These are phyloP conservation scores for Papiliotrema flavescens DNA, from an alignment of 1,284 basidiomycete genomes.

Conservation along the genomic window DNA sequence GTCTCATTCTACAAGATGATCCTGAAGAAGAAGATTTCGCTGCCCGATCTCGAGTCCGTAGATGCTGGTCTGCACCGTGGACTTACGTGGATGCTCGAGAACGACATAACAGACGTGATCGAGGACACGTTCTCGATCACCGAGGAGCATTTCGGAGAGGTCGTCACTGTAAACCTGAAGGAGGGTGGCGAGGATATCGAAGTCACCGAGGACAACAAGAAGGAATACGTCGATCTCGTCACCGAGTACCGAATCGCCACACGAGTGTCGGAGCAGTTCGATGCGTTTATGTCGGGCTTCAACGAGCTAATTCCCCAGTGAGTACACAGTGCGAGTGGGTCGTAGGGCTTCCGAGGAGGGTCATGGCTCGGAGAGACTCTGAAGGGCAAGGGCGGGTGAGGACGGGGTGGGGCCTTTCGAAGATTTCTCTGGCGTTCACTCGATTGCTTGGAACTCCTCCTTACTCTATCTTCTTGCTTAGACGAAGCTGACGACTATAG, in stretches of 20 bases:
- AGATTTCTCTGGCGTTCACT: too few species aligned
- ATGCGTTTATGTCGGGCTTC: slow-evolving; percentile 93
- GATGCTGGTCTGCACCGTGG: slow-evolving; percentile 88
- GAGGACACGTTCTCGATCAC: slow-evolving; percentile 93
- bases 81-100: slow-evolving; percentile 97
- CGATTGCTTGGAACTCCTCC: too few species aligned
- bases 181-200: slow-evolving; percentile 76
- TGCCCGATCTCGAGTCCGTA: slow-evolving; percentile 85
- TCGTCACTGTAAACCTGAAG: slow-evolving; percentile 89
- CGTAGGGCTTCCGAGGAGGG: too few species aligned
- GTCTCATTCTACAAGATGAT: slow-evolving; percentile 99
- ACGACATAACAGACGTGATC: slow-evolving; percentile 90
- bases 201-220: slow-evolving; percentile 98
- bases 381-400: too few species aligned
- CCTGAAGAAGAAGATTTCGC: slow-evolving; percentile 75
- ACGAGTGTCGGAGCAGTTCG: slow-evolving; percentile 92
- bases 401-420: too few species aligned
- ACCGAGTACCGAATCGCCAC: slow-evolving; percentile 92
- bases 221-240: slow-evolving; percentile 92
- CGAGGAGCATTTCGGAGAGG: slow-evolving; percentile 96
- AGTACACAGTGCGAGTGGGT: too few species aligned
- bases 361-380: too few species aligned
- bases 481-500: too few species aligned
- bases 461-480: too few species aligned
- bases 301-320: slow-evolving; percentile 84